Evolutionary conservation across 345 rosid species (phyloP), one percentile per base, ranked within the genome.

Genomic region (Firmiana major): DNA sequence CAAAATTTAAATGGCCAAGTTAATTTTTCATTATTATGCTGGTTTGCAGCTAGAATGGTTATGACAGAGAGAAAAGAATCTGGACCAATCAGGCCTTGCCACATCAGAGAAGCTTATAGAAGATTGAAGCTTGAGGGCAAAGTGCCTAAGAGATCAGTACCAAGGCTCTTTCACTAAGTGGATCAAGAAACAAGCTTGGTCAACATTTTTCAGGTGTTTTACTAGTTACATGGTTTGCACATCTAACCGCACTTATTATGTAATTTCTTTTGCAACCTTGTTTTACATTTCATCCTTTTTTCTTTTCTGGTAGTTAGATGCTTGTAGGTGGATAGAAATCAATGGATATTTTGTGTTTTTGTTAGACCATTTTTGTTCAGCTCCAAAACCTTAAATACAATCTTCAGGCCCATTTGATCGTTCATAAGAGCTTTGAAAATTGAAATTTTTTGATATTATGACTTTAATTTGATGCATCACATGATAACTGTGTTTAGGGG

Each of bases 81-180:
- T 19, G 99, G 98, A 49, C 97, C 97, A 10, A 97, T 94, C 77
- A 88, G 98, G 84, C 98, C 99, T 60, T 94, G 99, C 74, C 98
- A 97, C 81, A 86, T 91, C 67, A 87, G 97, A 84, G 99, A 97
- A 89, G 88, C 98, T 0, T 94, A 85, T 84, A 84, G 98, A 83
- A 87, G 98, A 73, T 80, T 94, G 43, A 92, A 91, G 85, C 91
- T 92, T 31, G 90, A 97, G 82, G 98, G 98, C 31, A 97, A 92
- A 83, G 85, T 97, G 64, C 97, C 95, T 54, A 94, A 84, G 87
- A 83, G 90, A 88, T 88, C 97, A 0, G 91, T 94, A 46, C 97
- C 92, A n/a, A 85, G 98, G 81, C 93, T 97, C 31, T 97, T 97
- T 78, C 94, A 82, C 57, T 94, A 91, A 85, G 72, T 63, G 67